Percentiles rank a stretch among this genome's conserved stretches.
Conservation (phyloP, 1,139 yeast genomes). For the Magnusiomyces suaveolens region DNA sequence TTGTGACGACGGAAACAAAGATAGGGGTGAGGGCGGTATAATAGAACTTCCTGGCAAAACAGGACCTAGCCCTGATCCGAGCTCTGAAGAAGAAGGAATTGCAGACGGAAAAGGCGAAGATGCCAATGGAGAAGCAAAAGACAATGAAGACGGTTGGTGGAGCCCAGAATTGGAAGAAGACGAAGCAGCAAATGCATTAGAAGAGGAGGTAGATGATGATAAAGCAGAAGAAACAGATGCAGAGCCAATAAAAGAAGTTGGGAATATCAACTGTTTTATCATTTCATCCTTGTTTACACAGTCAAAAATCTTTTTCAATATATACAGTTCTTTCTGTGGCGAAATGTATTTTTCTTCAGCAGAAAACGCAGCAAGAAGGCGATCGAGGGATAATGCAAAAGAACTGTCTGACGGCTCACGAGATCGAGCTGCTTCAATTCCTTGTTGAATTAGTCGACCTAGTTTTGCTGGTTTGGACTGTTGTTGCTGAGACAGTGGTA, state of each 20-base stretch:
- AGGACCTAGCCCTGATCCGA: neutral
- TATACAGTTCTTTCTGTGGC: conserved; percentile 3
- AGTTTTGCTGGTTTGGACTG: neutral
- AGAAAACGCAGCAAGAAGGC: neutral
- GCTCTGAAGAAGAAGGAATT: neutral
- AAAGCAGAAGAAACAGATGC: neutral
- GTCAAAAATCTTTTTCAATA: conserved; percentile 1
- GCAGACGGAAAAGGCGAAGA: neutral
- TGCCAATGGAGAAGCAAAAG: neutral
- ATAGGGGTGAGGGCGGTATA: neutral
- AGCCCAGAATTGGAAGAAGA: neutral
- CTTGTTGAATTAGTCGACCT: neutral
- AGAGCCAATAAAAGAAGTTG: neutral
- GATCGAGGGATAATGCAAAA: neutral
- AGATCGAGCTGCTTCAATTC: neutral
- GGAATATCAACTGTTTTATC: neutral
- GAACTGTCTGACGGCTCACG: neutral
- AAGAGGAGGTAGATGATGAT: neutral
- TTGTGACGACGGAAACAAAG: neutral
- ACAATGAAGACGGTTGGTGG: neutral
- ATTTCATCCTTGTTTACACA: conserved; percentile 1
- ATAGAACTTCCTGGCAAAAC: neutral
- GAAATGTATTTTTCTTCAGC: neutral
- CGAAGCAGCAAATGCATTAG: neutral
- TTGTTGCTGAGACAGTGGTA: neutral